Conservation (phyloP, 2,329 filamentous ascomycete species). For the Fusarium bactridioides region DNA sequence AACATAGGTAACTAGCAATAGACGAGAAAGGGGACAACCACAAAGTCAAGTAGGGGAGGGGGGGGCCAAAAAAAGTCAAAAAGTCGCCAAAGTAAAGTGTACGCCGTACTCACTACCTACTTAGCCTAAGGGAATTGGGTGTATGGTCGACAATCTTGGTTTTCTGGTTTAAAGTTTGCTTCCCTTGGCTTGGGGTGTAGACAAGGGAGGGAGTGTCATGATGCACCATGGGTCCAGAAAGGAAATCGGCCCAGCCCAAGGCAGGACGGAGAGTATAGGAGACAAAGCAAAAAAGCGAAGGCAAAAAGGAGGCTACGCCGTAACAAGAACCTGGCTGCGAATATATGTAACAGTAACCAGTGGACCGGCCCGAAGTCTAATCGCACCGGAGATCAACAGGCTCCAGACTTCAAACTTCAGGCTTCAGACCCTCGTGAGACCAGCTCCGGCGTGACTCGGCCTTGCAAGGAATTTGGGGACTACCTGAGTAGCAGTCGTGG, state of each 20-base stretch:
- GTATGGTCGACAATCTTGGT: slow-evolving; percentile 26
- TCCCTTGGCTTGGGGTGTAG: slow-evolving; percentile 19
- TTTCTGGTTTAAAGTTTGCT: slow-evolving; percentile 29
- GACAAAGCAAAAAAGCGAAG: neutral
- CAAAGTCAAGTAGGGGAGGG: slow-evolving; percentile 18
- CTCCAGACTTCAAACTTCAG: slow-evolving; percentile 17
- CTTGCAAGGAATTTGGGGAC: slow-evolving; percentile 2
- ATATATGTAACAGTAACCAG: slow-evolving; percentile 10
- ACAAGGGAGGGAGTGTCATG: slow-evolving; percentile 24
- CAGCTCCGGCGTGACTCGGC: slow-evolving; percentile 29
- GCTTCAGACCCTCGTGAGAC: slow-evolving; percentile 21
- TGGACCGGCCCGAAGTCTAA: slow-evolving; percentile 40
- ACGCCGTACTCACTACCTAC: slow-evolving; percentile 21
- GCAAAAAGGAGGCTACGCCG: slow-evolving; percentile 25
- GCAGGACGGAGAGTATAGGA: neutral
- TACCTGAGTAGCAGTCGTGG: slow-evolving; percentile 10
- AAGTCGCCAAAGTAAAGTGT: slow-evolving; percentile 5
- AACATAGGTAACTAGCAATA: neutral
- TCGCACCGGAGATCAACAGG: slow-evolving; percentile 34
- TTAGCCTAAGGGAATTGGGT: slow-evolving; percentile 9
- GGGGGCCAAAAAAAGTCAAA: slow-evolving; percentile 8
- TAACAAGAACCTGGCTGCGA: slow-evolving; percentile 11
- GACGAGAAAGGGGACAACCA: slow-evolving; percentile 9
- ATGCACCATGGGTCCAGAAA: slow-evolving; percentile 19
- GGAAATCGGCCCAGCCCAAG: slow-evolving; percentile 22